Percentiles rank a stretch among this genome's conserved stretches.
phyloP scores from a whole-genome alignment of 306 rosid species.

The Lathyrus aphaca region DNA sequence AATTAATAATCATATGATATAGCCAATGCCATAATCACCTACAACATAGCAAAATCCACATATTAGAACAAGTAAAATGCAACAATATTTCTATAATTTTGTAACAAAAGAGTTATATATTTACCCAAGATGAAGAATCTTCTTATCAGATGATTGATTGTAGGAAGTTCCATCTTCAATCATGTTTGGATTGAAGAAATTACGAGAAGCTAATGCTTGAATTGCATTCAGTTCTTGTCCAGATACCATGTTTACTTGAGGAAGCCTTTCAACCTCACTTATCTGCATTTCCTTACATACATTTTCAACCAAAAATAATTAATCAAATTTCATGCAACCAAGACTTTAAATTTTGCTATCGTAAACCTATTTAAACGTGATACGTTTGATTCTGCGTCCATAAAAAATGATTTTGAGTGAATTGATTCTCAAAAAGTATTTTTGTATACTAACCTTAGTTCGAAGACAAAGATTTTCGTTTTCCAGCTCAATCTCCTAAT shows the following conservation, averaged over 20 bases:
- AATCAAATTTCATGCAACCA: background rate
- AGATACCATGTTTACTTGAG: slow-evolving; percentile 74
- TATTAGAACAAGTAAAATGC: slow-evolving; percentile 11
- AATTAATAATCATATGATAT: slow-evolving; percentile 6
- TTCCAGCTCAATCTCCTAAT: slow-evolving; percentile 82
- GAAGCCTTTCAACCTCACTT: slow-evolving; percentile 77
- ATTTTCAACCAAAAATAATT: background rate
- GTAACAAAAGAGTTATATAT: background rate
- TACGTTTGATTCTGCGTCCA: no score
- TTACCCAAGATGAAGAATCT: slow-evolving; percentile 84
- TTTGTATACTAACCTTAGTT: slow-evolving; percentile 62
- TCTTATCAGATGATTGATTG: slow-evolving; percentile 73
- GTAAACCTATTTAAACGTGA: no score
- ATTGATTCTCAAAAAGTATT: background rate
- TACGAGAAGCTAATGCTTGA: slow-evolving; percentile 79
- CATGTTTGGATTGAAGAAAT: slow-evolving; percentile 68
- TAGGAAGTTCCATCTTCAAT: slow-evolving; percentile 61
- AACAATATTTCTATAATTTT: no score
- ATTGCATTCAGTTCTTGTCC: slow-evolving; percentile 74
- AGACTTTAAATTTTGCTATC: no score
- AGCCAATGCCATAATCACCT: slow-evolving; percentile 35
- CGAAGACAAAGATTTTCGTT: slow-evolving; percentile 80
- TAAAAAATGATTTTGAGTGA: no score
- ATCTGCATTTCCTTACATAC: slow-evolving; percentile 47
- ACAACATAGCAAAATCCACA: slow-evolving; percentile 26